Conservation (phyloP, 257 asterid species). For the Verbena officinalis region DNA sequence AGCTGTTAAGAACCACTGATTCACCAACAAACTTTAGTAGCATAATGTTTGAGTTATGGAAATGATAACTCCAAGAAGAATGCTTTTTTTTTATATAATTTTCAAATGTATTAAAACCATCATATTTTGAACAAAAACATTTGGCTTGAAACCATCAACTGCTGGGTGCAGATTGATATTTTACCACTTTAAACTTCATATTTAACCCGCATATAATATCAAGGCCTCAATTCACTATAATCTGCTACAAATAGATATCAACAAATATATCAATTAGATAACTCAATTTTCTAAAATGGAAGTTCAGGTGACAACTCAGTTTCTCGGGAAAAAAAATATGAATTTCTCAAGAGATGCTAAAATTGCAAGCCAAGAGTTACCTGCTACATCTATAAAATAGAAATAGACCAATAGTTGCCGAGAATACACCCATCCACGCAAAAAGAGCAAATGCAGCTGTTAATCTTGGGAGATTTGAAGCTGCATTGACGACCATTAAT, state of each 20-base stretch:
- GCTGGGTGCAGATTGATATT: conserved; percentile 20
- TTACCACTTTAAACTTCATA: background rate
- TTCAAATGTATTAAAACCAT: conserved; percentile 6
- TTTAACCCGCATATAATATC: conserved; percentile 5
- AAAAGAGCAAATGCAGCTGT: conserved; percentile 81
- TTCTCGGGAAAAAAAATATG: too few relatives aligned
- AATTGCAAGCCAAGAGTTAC: conserved; percentile 39
- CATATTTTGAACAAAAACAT: background rate
- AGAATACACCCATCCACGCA: conserved; percentile 94
- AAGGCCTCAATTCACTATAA: background rate
- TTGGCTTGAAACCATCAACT: conserved; percentile 18
- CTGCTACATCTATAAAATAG: conserved; percentile 94
- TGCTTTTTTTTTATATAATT: background rate
- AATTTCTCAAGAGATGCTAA: too few relatives aligned
- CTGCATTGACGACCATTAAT: conserved; percentile 49
- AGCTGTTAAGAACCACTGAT: background rate
- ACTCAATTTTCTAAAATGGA: conserved; percentile 13
- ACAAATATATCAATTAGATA: conserved; percentile 11
- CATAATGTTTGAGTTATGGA: conserved; percentile 17
- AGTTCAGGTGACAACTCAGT: conserved; percentile 9
- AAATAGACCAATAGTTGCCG: conserved; percentile 71
- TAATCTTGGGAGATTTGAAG: conserved; percentile 79
- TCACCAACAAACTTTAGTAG: conserved; percentile 8
- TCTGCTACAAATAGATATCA: background rate
- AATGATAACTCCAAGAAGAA: background rate